Base-by-base conservation (phyloP, 108 stramenopile genomes). In the Skeletonema tropicum region DNA sequence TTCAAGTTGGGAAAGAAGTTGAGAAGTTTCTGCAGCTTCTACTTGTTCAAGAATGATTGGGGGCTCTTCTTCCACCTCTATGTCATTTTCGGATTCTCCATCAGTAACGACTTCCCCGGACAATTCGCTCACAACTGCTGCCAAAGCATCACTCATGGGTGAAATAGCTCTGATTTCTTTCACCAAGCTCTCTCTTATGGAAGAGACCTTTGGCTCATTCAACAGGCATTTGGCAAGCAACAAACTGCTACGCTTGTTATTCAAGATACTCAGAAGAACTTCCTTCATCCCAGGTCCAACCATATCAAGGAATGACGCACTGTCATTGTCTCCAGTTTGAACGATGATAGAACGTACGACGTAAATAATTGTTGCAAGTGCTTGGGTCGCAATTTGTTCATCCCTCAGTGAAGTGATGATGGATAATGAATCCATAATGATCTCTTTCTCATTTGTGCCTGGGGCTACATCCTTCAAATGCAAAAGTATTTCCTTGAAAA, bases 181-280 rank as follows among this genome's bases (percentile, higher is more conserved):
- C 7, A 68, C 49, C 35, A 79, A 25, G 1, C 25, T 23, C 26
- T 57, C 66, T 62, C 41, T 66, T 1, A 63, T 11, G 8, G 60
- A 36, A 26, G 11, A 23, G 30, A 59, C 36, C 41, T 61, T 73
- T 60, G 52, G 35, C 14, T 68, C 41, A 15, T 73, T 60, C 13
- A 57, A 19, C 19, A 73, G 62, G 55, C 63, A 64, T 57, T 69
- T 61, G n/a, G 72, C 79, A 23, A 80, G 55, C 26, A 80, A 52
- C 62, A 80, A 57, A 66, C 79, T 80, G 52, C 79, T 60, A 4
- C 72, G 79, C 38, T 55, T 57, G 15, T 80, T 72, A 29, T 29
- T 48, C 33, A 73, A 49, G 60, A 80, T 35, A n/a, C 64, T 5
- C 52, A 55, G 49, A 25, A 80, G 15, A 19, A 73, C 36, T 42